Evolutionary conservation across 345 rosid species (phyloP), one percentile per base, ranked within the genome.

Genomic region (Brassica cretica): DNA sequence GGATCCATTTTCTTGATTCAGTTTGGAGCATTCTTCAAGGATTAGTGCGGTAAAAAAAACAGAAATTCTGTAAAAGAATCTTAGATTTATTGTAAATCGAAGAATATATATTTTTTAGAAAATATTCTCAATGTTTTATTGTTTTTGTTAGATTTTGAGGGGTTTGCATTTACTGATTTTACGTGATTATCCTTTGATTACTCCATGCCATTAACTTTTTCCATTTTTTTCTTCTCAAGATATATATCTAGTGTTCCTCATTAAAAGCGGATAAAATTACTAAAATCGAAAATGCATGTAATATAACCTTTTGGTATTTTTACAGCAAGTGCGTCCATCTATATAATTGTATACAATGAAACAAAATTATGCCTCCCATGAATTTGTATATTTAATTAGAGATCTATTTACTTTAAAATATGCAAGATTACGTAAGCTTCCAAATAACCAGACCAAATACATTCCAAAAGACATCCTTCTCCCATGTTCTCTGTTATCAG

Each of bases 1-100:
- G 73, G 77, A 78, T 78, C 81, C 81, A 78, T 78, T 78, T 66
- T 72, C 24, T 72, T 72, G 77, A 56, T 78, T 72, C 55, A 69
- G 15, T 46, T 33, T 3, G 72, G 68, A 66, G 73, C 81, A 78
- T 78, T 78, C 81, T 78, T 66, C 81, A 71, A 64, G 30, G 66
- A 55, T 63, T 14, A 10, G 14, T 24, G 41, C 58, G 53, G 33
- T 12, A 6, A 9, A 53, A 51, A 69, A 59, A 5, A 55, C 18
- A 4, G 44, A 10, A 39, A 39, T 64, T 55, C n/a, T 71, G 61
- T 58, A 49, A 65, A 77, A 77, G 37, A 71, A 65, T 39, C 66
- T 71, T 71, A 51, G 73, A 19, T 55, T 12, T 64, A 16, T 64
- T 71, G 25, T 46, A 2, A 56, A 78, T 2, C 24, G 24, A 77